Percentiles rank a stretch among this genome's conserved stretches.
phyloP scores from a whole-genome alignment of 2,329 filamentous ascomycete genomes.

The Talaromyces sp. region DNA sequence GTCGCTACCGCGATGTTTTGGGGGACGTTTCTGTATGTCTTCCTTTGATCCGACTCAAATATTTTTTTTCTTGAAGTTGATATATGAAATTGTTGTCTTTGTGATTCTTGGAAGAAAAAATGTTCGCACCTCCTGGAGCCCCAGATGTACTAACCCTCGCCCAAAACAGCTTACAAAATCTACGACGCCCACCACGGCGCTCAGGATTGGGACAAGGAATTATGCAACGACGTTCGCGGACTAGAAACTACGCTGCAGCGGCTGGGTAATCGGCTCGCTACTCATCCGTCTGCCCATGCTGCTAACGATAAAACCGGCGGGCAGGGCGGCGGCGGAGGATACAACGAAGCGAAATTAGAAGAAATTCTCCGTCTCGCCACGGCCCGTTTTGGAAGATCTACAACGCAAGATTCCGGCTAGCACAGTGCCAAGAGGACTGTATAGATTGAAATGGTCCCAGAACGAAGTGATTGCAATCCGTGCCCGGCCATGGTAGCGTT shows the following conservation, averaged over 20 bases:
- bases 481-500: not conserved
- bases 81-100: not conserved
- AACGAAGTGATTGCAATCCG: not conserved
- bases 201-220: not conserved
- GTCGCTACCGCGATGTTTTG: not conserved
- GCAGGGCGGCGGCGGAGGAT: not conserved
- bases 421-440: not conserved
- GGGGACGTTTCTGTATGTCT: not conserved
- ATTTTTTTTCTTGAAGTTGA: not conserved
- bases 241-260: not conserved
- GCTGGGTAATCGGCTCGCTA: constrained; percentile 2
- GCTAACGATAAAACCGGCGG: not conserved
- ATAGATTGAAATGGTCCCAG: not conserved
- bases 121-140: constrained; percentile 1
- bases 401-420: not conserved
- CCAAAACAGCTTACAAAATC: not conserved
- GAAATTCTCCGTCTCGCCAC: not conserved
- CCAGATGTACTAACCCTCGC: constrained; percentile 2
- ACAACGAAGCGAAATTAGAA: not conserved
- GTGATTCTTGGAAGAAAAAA: not conserved
- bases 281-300: not conserved
- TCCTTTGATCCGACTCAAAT: not conserved
- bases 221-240: constrained; percentile 2
- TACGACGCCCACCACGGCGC: constrained; percentile 5
- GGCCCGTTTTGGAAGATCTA: not conserved